These are phyloP conservation scores for Lactarius hengduanensis DNA, from an alignment of 768 basidiomycete species.

Conservation along the genomic window DNA sequence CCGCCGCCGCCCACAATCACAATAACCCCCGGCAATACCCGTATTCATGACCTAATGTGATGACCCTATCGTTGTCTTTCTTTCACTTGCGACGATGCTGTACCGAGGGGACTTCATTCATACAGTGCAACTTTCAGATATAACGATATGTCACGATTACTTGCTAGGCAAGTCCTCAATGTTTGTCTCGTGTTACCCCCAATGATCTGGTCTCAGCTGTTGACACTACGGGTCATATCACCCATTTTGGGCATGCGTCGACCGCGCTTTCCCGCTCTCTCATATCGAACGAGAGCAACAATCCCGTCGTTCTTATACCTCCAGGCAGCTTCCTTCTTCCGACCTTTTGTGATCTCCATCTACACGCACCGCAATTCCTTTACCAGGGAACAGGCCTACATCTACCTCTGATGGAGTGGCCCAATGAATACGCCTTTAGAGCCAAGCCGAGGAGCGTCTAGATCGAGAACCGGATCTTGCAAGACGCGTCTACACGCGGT, in stretches of 20 bases:
- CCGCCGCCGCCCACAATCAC: not conserved
- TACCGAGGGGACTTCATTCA: conserved; percentile 59
- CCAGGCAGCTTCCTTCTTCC: conserved; percentile 69
- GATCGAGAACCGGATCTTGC: conserved; percentile 64
- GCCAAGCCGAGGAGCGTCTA: conserved; percentile 75
- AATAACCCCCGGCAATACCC: conserved; percentile 11
- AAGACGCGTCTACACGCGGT: conserved; percentile 59
- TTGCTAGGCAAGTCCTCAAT: conserved; percentile 44
- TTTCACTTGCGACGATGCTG: conserved; percentile 29
- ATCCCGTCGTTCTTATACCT: conserved; percentile 40
- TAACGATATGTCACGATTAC: conserved; percentile 57
- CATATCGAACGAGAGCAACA: conserved; percentile 29
- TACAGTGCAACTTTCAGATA: conserved; percentile 48
- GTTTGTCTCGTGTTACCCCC: not conserved
- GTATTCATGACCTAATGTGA: not conserved
- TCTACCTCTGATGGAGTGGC: conserved; percentile 82
- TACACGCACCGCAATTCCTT: conserved; percentile 87
- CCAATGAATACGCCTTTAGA: conserved; percentile 76
- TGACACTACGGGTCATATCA: conserved; percentile 47
- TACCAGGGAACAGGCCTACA: conserved; percentile 88
- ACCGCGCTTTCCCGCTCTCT: conserved; percentile 39
- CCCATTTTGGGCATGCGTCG: conserved; percentile 44
- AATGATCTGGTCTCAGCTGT: conserved; percentile 5
- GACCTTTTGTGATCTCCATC: conserved; percentile 78
- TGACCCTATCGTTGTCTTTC: too few relatives aligned